Conservation (phyloP, 2,329 filamentous ascomycete species). For the Arthrobotrys megalospora region DNA sequence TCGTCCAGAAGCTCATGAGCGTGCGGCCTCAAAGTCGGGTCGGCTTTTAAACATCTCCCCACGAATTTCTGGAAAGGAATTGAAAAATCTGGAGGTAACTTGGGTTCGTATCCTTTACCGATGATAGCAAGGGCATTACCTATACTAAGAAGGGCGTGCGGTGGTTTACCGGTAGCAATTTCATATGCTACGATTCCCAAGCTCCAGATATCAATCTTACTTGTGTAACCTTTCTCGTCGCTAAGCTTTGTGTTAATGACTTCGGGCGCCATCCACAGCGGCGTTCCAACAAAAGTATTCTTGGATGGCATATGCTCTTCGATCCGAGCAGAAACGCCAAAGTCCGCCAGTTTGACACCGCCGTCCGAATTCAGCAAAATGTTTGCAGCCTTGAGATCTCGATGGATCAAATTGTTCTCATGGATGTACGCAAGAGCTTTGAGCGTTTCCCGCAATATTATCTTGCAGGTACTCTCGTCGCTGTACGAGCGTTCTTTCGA, state of each 20-base stretch:
- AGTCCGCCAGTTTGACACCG: slow-evolving; percentile 98
- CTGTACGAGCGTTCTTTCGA: slow-evolving; percentile 1
- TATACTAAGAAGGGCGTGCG: slow-evolving; percentile 85
- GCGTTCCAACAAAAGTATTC: slow-evolving; percentile 95
- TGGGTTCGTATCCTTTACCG: slow-evolving; percentile 87
- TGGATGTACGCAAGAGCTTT: slow-evolving; percentile 79
- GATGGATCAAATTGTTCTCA: slow-evolving; percentile 92
- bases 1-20: slow-evolving; percentile 33
- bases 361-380: slow-evolving; percentile 94
- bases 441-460: slow-evolving; percentile 29
- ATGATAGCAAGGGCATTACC: slow-evolving; percentile 96
- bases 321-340: slow-evolving; percentile 91
- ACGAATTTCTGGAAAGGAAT: slow-evolving; percentile 96
- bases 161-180: slow-evolving; percentile 89
- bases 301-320: slow-evolving; percentile 91
- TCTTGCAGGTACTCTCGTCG: slow-evolving; percentile 20
- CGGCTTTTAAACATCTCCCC: slow-evolving; percentile 87
- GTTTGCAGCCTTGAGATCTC: slow-evolving; percentile 98
- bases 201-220: slow-evolving; percentile 95
- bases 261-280: slow-evolving; percentile 98
- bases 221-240: slow-evolving; percentile 77
- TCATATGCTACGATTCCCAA: slow-evolving; percentile 93
- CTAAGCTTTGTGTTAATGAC: slow-evolving; percentile 71
- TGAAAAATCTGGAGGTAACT: slow-evolving; percentile 83
- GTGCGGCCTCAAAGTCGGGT: slow-evolving; percentile 24